Evolutionary conservation across 2,329 filamentous ascomycete genomes (phyloP).

Genomic region (Diaporthe aspalathi): DNA sequence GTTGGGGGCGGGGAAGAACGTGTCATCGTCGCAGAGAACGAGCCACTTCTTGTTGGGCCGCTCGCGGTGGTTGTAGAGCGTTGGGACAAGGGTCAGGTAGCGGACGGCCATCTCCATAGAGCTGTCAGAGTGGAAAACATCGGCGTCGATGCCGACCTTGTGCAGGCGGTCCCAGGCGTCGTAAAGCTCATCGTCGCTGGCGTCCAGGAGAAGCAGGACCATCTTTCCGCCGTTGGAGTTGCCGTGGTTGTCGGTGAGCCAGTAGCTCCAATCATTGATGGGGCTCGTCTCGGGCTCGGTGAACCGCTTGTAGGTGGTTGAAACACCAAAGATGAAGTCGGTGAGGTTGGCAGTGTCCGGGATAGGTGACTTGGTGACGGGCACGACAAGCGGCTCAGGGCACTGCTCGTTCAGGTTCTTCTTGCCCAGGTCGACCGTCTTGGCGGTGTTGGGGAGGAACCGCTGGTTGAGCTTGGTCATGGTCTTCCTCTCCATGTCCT

Average conservation of each 20-base stretch:
- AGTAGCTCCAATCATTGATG: slow-evolving; percentile 69
- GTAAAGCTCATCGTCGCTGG: slow-evolving; percentile 61
- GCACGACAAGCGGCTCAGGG: slow-evolving; percentile 61
- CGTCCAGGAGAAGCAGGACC: slow-evolving; percentile 65
- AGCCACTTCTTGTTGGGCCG: slow-evolving; percentile 66
- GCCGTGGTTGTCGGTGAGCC: slow-evolving; percentile 68
- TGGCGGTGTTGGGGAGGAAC: slow-evolving; percentile 60
- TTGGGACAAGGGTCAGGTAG: slow-evolving; percentile 66
- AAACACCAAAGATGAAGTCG: slow-evolving; percentile 70
- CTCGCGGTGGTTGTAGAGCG: slow-evolving; percentile 64
- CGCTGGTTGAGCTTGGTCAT: slow-evolving; percentile 62
- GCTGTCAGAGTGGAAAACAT: slow-evolving; percentile 66
- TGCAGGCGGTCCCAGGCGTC: slow-evolving; percentile 60
- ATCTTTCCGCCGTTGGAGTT: slow-evolving; percentile 68
- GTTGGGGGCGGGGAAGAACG: slow-evolving; percentile 71
- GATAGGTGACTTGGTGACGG: slow-evolving; percentile 62
- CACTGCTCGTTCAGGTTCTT: slow-evolving; percentile 57
- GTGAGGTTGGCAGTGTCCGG: slow-evolving; percentile 64
- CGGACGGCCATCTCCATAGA: slow-evolving; percentile 68
- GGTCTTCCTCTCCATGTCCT: slow-evolving; percentile 61
- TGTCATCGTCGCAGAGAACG: slow-evolving; percentile 73
- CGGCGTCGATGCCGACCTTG: slow-evolving; percentile 65
- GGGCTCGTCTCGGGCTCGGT: slow-evolving; percentile 63
- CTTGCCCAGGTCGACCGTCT: slow-evolving; percentile 60
- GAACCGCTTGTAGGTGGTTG: slow-evolving; percentile 67